Base-by-base conservation (phyloP, 106 monocot genomes). In the Amphibolis antarctica region DNA sequence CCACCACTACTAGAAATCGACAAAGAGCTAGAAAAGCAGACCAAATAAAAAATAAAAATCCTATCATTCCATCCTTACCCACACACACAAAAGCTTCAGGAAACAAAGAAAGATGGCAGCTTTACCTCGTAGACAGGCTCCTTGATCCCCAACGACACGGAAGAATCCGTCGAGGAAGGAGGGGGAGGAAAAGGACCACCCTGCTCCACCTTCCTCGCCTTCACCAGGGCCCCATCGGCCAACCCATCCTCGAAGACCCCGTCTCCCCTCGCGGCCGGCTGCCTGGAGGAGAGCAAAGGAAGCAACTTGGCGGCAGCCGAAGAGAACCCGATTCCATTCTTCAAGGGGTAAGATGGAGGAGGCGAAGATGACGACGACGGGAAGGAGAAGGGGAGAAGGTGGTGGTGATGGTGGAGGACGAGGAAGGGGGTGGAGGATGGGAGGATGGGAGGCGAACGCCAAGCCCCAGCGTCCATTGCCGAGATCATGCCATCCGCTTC, bases 51-150 rank as follows among this genome's bases (percentile, higher is more conserved):
- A 1, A 5, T 12, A 69, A 46, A 21, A 7, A 55, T 10, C 0
- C 21, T 10, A 55, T 23, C 55, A 21, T 23, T 36, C 55, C 9
- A 2, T n/a, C 20, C 12, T n/a, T n/a, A n/a, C 44, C 12, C 20
- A 22, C 21, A 44, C 1, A 42, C 57, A 56, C 19, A 57, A 2
- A 3, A 9, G 26, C 18, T 56, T 36, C 36, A 7, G 19, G 7
- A 7, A 49, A 46, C 25, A 22, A 17, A 18, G 55, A 42, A 31
- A 14, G 55, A 10, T 31, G 27, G 51, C 15, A 42, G 15, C 12
- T 14, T 13, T 29, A 74, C 74, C 67, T 74, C 67, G 42, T 74
- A 74, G 12, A 67, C 36, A 20, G 74, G 67, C 47, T 74, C 67
- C n/a, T 59, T 67, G 74, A 67, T 74, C 31, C 66, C 66, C 5